Evolutionary conservation across 768 basidiomycete species (phyloP).

Genomic region (Kwoniella sp.): DNA sequence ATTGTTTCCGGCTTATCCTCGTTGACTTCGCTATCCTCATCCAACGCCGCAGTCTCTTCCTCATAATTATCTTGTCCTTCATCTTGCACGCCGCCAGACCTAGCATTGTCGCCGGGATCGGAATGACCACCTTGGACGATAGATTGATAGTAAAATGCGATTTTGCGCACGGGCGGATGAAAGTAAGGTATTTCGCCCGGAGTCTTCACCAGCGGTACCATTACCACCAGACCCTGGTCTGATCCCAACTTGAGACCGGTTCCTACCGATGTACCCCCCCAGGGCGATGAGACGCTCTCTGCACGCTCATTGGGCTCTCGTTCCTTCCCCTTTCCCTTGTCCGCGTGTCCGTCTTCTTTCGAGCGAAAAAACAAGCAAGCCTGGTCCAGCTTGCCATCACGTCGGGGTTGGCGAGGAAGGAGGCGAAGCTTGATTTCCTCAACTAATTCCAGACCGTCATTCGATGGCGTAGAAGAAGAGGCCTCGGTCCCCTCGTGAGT

Average conservation of each 20-base stretch:
- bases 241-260: background rate
- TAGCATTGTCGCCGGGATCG: too few relatives aligned
- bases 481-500: background rate
- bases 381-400: slow-evolving; percentile 75
- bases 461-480: slow-evolving; percentile 44
- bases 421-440: slow-evolving; percentile 68
- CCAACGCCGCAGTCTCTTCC: slow-evolving; percentile 6
- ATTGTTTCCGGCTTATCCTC: slow-evolving; percentile 9
- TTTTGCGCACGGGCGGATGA: slow-evolving; percentile 76
- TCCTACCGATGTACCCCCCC: background rate
- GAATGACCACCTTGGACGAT: background rate
- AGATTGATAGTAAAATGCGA: slow-evolving; percentile 72
- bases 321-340: background rate
- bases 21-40: slow-evolving; percentile 9
- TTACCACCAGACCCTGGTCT: slow-evolving; percentile 54
- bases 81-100: background rate
- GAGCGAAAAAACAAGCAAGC: slow-evolving; percentile 71
- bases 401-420: slow-evolving; percentile 73
- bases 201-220: slow-evolving; percentile 55
- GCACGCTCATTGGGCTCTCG: background rate
- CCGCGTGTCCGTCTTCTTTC: slow-evolving; percentile 5
- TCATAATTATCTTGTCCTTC: background rate
- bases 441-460: slow-evolving; percentile 57
- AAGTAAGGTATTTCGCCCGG: slow-evolving; percentile 74
- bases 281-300: too few relatives aligned